Percentiles rank a stretch among this genome's conserved stretches.
Conservation (phyloP, 1,284 basidiomycete genomes). For the Farysia itapuensis region DNA sequence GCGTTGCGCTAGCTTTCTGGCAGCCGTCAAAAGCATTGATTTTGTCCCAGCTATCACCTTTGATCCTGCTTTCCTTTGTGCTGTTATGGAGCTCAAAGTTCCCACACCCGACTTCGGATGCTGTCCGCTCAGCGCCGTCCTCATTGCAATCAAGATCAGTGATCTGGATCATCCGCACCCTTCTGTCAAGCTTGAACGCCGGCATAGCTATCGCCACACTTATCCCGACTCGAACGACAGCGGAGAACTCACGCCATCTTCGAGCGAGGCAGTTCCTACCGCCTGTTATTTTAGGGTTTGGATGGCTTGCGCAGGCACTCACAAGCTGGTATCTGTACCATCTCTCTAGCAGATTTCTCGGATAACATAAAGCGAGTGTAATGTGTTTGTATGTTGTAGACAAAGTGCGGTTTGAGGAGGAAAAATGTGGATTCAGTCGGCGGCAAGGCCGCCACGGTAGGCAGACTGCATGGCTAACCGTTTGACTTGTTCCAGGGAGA, state of each 20-base stretch:
- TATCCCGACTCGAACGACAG: slow-evolving; percentile 8
- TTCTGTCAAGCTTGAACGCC: slow-evolving; percentile 50
- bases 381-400: too few relatives aligned
- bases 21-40: slow-evolving; percentile 77
- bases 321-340: slow-evolving; percentile 3
- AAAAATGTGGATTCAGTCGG: too few relatives aligned
- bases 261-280: slow-evolving; percentile 56
- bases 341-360: too few relatives aligned
- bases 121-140: neutral
- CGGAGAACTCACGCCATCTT: neutral
- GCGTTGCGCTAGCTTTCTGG: neutral
- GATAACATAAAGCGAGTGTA: too few relatives aligned
- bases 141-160: neutral
- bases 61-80: slow-evolving; percentile 78
- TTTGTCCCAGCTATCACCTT: slow-evolving; percentile 82
- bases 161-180: slow-evolving; percentile 60
- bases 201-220: slow-evolving; percentile 13
- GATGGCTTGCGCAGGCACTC: slow-evolving; percentile 67
- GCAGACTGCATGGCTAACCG: slow-evolving; percentile 47
- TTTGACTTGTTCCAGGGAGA: slow-evolving; percentile 52
- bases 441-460: slow-evolving; percentile 60
- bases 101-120: slow-evolving; percentile 4
- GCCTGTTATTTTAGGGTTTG: slow-evolving; percentile 73
- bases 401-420: too few relatives aligned
- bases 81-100: slow-evolving; percentile 72